Evolutionary conservation across 345 rosid species (phyloP), one percentile per base, ranked within the genome.

Genomic region (Brassica cretica): DNA sequence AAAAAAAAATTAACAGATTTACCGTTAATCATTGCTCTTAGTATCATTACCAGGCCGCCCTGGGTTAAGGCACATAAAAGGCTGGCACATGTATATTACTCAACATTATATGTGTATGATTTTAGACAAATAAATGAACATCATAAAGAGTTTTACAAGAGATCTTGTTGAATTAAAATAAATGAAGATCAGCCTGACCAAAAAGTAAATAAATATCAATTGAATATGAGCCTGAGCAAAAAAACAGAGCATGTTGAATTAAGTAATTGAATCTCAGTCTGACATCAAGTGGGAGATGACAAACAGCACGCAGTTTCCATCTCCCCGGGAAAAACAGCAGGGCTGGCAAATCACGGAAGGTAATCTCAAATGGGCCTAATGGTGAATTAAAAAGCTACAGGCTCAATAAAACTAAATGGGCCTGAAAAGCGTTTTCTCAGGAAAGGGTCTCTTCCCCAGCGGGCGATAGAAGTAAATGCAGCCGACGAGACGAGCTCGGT

Each of bases 381-480:
- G 60, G 3, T 55, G 35, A 24, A 6, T 1, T 12, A 19, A 8
- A n/a, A 56, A 29, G 12, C 1, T 0, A 8, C 2, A 1, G 32
- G 49, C 74, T 65, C 8, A 51, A 61, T 58, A 35, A 27, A 60
- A 12, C 4, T 5, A 15, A 68, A 62, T 68, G 82, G 82, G 82
- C 74, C 18, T 32, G 44, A 55, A 59, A 27, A 46, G 46, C 29
- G 68, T 46, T 33, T 73, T 5, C 24, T 35, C 33, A 56, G 16
- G 64, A 25, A 65, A 51, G 70, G 16, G 2, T 37, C 65, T 29
- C 58, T 21, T 71, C 55, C 8, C 61, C 8, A 73, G 59, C 75
- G 75, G 82, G 82, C 68, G 78, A 68, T 73, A 39, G 46, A 39
- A 39, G 19, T 37, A 68, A 74, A 74, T 59, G 63, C n/a, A 67